Percentiles rank a stretch among this genome's conserved stretches.
phyloP scores from a whole-genome alignment of 2,329 filamentous ascomycete species.

The Colletotrichum godetiae region DNA sequence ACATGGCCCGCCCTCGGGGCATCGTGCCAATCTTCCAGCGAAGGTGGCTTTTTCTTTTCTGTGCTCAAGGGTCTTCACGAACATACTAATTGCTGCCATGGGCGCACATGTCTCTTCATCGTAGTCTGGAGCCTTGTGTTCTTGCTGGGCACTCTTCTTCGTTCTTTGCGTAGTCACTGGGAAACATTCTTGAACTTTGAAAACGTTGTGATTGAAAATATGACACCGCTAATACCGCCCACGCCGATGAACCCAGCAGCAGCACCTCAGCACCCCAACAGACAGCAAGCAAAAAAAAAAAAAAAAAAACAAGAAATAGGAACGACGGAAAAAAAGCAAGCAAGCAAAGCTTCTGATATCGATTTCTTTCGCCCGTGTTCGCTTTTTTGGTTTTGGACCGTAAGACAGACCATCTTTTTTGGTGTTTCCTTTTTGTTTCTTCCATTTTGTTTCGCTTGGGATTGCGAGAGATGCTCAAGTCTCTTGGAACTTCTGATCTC shows the following conservation, averaged over 20 bases:
- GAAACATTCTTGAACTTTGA: background rate
- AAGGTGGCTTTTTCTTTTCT: constrained; percentile 5
- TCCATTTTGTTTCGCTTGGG: background rate
- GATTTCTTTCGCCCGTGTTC: background rate
- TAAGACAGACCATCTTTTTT: background rate
- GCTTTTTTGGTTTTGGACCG: background rate
- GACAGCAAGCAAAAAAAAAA: too few relatives aligned
- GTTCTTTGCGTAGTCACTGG: background rate
- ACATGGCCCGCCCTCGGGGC: constrained; percentile 23
- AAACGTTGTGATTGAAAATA: background rate
- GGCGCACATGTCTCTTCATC: background rate
- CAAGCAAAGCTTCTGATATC: background rate
- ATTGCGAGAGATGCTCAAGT: background rate
- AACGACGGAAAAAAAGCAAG: background rate
- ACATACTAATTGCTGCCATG: background rate
- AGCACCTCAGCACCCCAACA: background rate
- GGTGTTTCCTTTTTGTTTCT: background rate
- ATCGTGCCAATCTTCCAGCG: constrained; percentile 33
- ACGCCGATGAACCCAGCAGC: background rate
- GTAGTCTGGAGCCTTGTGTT: background rate
- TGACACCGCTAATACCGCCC: background rate
- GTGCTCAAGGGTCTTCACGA: background rate
- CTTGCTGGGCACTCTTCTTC: background rate
- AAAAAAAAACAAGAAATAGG: background rate
- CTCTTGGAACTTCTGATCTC: background rate